Evolutionary conservation across 164 flowering plant species (phyloP).

Genomic region (Cinnamomum micranthum): DNA sequence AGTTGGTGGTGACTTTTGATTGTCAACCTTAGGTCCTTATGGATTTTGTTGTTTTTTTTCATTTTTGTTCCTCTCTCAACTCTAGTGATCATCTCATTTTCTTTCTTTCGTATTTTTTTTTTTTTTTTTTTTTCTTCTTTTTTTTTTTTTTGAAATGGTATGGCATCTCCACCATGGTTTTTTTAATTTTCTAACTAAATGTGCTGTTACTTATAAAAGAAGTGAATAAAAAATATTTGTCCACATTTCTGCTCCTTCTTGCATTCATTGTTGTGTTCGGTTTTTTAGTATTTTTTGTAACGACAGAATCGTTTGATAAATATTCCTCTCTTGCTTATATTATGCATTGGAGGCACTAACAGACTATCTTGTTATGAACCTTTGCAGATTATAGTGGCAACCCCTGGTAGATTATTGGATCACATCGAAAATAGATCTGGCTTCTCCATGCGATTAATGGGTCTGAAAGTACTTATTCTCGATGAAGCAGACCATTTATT

Average conservation of each 20-base stretch:
- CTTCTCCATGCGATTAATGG: conserved; percentile 80
- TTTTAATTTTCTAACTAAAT: too few relatives aligned
- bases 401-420: conserved; percentile 95
- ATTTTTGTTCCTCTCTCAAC: too few relatives aligned
- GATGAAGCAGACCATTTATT: conserved; percentile 95
- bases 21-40: too few relatives aligned
- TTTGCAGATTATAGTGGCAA: conserved; percentile 86
- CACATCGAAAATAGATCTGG: conserved; percentile 85
- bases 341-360: not conserved
- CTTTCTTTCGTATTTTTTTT: too few relatives aligned
- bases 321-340: not conserved
- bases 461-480: conserved; percentile 73
- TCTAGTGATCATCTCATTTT: too few relatives aligned
- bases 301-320: not conserved
- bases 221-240: too few relatives aligned
- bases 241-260: not conserved
- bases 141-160: too few relatives aligned
- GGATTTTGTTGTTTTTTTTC: too few relatives aligned
- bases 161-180: too few relatives aligned
- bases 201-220: too few relatives aligned
- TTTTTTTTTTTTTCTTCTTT: too few relatives aligned
- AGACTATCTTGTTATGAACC: not conserved
- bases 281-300: not conserved
- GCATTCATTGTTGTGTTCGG: not conserved
- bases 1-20: too few relatives aligned